Percentiles rank a stretch among this genome's conserved stretches.
Conservation (phyloP, 768 basidiomycete genomes). For the Bullera alba region DNA sequence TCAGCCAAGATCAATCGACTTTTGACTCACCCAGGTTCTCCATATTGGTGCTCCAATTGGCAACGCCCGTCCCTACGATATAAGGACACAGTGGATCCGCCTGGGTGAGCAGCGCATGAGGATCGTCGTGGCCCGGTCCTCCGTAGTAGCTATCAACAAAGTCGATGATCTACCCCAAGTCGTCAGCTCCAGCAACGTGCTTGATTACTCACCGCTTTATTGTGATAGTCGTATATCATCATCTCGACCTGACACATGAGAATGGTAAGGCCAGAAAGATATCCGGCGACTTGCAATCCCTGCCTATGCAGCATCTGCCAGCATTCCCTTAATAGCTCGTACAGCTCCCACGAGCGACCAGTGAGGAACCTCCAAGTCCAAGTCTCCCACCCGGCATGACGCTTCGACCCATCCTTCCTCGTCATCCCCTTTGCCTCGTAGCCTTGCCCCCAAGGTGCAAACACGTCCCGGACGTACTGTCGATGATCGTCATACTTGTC, state of each 20-base stretch:
- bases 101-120: not conserved
- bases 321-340: slow-evolving; percentile 9
- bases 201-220: slow-evolving; percentile 11
- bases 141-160: not conserved
- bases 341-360: slow-evolving; percentile 17
- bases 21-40: slow-evolving; percentile 24
- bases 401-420: not conserved
- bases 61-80: slow-evolving; percentile 23
- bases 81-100: slow-evolving; percentile 22
- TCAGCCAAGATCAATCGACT: slow-evolving; percentile 1
- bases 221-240: slow-evolving; percentile 12
- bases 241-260: slow-evolving; percentile 19
- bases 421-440: no score
- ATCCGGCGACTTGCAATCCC: slow-evolving; percentile 27
- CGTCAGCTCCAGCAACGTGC: not conserved
- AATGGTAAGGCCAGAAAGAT: slow-evolving; percentile 16
- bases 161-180: not conserved
- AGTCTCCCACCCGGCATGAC: not conserved
- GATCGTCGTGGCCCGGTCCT: not conserved
- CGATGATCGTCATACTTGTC: not conserved
- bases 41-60: slow-evolving; percentile 19
- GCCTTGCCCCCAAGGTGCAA: not conserved
- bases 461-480: not conserved
- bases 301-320: slow-evolving; percentile 15
- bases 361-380: not conserved